phyloP scores from a whole-genome alignment of 1,284 basidiomycete genomes.

The Tremellales sp. region DNA sequence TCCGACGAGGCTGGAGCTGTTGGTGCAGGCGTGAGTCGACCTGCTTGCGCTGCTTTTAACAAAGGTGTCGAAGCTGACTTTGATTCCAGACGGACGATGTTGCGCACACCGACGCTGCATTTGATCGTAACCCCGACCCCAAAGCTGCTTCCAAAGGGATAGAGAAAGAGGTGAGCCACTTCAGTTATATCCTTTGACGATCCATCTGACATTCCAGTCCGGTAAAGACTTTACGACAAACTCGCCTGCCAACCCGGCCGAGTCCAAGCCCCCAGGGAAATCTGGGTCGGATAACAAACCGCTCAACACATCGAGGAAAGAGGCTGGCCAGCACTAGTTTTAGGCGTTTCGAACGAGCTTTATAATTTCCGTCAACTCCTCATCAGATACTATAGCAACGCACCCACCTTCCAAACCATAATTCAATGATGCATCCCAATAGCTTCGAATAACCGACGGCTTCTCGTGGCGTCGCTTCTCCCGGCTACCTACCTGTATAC shows the following conservation, averaged over 20 bases:
- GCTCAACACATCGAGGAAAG: constrained; percentile 20
- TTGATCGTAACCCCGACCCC: constrained; percentile 34
- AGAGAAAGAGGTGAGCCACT: constrained; percentile 30
- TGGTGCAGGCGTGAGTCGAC: constrained; percentile 40
- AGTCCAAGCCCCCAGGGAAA: constrained; percentile 20
- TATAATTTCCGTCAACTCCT: no score
- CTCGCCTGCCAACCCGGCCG: constrained; percentile 29
- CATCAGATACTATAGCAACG: no score
- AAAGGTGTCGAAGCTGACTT: not conserved
- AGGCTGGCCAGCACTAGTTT: constrained; percentile 7
- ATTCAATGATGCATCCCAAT: no score
- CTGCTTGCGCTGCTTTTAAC: not conserved
- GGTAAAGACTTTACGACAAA: constrained; percentile 38
- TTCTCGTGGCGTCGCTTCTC: no score
- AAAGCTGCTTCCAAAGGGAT: constrained; percentile 25
- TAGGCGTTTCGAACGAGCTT: no score
- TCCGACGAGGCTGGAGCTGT: constrained; percentile 36
- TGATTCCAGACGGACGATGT: constrained; percentile 37
- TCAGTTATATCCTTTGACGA: not conserved
- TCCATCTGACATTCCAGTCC: constrained; percentile 18
- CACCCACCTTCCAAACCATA: no score
- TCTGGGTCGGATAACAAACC: constrained; percentile 20
- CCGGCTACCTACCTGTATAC: no score
- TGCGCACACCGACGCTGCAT: constrained; percentile 41
- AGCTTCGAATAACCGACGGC: no score